These are phyloP conservation scores for Mycena rebaudengoi DNA, from an alignment of 768 basidiomycete genomes.

Conservation along the genomic window DNA sequence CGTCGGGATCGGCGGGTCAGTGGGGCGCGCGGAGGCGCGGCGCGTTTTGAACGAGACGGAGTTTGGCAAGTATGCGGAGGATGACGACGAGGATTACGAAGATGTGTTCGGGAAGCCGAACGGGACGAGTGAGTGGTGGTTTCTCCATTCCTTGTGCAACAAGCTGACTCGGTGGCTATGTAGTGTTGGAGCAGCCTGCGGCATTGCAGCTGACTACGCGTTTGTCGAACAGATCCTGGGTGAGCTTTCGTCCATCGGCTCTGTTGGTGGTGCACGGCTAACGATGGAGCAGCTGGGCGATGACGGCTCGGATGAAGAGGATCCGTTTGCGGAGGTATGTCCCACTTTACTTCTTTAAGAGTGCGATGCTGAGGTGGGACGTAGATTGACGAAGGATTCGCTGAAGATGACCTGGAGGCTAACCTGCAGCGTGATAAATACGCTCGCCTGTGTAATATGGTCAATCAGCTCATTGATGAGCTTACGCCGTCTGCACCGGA, in stretches of 20 bases:
- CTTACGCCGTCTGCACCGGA: slow-evolving; percentile 84
- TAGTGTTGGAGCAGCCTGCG: slow-evolving; percentile 69
- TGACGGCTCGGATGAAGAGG: slow-evolving; percentile 88
- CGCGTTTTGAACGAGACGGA: slow-evolving; percentile 64
- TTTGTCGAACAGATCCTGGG: slow-evolving; percentile 92
- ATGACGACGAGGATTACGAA: slow-evolving; percentile 91
- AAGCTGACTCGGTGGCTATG: slow-evolving; percentile 9
- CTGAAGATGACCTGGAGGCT: slow-evolving; percentile 90
- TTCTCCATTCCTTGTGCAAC: background rate
- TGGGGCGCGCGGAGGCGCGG: slow-evolving; percentile 72
- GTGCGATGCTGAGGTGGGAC: background rate
- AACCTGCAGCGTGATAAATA: slow-evolving; percentile 94
- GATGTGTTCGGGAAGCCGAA: slow-evolving; percentile 90
- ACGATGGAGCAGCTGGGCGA: slow-evolving; percentile 66
- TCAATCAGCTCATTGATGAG: slow-evolving; percentile 88
- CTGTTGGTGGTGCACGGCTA: background rate
- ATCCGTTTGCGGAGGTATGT: slow-evolving; percentile 92
- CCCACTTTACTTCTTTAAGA: background rate
- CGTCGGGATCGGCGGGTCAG: slow-evolving; percentile 59
- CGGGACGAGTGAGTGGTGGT: slow-evolving; percentile 62
- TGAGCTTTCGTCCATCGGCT: slow-evolving; percentile 37
- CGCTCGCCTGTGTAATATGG: slow-evolving; percentile 82
- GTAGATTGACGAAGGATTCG: slow-evolving; percentile 93
- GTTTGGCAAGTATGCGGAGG: slow-evolving; percentile 88
- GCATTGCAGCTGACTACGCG: slow-evolving; percentile 87